These are phyloP conservation scores for Globisporangium sylvaticum DNA, from an alignment of 352 stramenopile species.

Conservation along the genomic window DNA sequence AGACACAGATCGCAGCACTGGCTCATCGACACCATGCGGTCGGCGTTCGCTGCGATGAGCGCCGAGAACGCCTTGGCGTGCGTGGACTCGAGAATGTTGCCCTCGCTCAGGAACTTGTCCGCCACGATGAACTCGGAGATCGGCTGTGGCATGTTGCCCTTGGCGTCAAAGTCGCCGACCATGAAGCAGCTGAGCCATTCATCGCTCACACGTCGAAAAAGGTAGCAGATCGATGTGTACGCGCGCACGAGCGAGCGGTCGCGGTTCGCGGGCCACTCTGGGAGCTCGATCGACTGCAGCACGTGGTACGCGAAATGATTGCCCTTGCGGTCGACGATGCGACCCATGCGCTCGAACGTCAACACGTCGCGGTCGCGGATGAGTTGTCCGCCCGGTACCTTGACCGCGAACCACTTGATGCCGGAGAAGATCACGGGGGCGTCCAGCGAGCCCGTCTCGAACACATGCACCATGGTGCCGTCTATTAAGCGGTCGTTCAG, in stretches of 20 bases:
- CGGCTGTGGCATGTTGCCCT: slow-evolving; percentile 30
- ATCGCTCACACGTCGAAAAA: slow-evolving; percentile 48
- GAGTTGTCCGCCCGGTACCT: slow-evolving; percentile 30
- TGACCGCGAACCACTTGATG: slow-evolving; percentile 62
- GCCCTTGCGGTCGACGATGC: slow-evolving; percentile 48
- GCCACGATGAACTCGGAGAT: slow-evolving; percentile 42
- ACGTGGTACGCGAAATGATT: slow-evolving; percentile 61
- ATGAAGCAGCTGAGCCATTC: slow-evolving; percentile 60
- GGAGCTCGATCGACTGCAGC: slow-evolving; percentile 53
- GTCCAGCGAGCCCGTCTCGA: slow-evolving; percentile 39
- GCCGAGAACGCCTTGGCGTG: slow-evolving; percentile 54
- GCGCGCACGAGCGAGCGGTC: slow-evolving; percentile 31
- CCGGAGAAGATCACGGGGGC: slow-evolving; percentile 54
- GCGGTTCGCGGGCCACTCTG: slow-evolving; percentile 40
- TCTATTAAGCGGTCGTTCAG: slow-evolving; percentile 48
- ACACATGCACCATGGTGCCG: slow-evolving; percentile 51
- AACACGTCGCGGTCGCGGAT: slow-evolving; percentile 56
- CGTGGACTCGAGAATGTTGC: slow-evolving; percentile 37
- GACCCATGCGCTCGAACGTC: slow-evolving; percentile 55
- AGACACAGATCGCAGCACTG: slow-evolving; percentile 49
- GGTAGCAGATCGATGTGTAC: slow-evolving; percentile 53
- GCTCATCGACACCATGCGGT: slow-evolving; percentile 28
- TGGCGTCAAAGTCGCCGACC: slow-evolving; percentile 40
- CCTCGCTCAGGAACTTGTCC: slow-evolving; percentile 42
- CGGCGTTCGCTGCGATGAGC: slow-evolving; percentile 38